These are phyloP conservation scores for Russula sp. DNA, from an alignment of 768 basidiomycete species.

Conservation along the genomic window DNA sequence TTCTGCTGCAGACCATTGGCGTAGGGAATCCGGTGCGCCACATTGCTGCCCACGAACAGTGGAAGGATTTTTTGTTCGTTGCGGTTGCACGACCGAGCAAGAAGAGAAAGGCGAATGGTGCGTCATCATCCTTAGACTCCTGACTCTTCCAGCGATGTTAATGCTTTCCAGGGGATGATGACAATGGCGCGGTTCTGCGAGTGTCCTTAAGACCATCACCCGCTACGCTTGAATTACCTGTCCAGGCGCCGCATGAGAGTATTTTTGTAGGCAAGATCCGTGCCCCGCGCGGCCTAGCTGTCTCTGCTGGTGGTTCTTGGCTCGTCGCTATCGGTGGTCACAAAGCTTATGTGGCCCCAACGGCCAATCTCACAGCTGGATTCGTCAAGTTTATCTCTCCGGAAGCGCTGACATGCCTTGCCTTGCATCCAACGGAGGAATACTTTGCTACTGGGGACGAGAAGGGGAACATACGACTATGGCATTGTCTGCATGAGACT, in stretches of 20 bases:
- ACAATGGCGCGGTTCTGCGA: slow-evolving; percentile 52
- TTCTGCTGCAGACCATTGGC: slow-evolving; percentile 66
- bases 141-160: not conserved
- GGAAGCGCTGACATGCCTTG: slow-evolving; percentile 73
- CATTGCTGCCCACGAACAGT: slow-evolving; percentile 61
- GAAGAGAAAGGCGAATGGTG: slow-evolving; percentile 32
- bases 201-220: slow-evolving; percentile 50
- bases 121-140: slow-evolving; percentile 6
- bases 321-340: slow-evolving; percentile 67
- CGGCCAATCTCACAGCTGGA: slow-evolving; percentile 49
- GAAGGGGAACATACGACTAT: slow-evolving; percentile 77
- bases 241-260: slow-evolving; percentile 44
- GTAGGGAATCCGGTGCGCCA: slow-evolving; percentile 62
- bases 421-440: slow-evolving; percentile 83
- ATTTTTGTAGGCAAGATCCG: slow-evolving; percentile 60
- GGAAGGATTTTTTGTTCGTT: slow-evolving; percentile 65
- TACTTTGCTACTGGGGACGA: slow-evolving; percentile 94
- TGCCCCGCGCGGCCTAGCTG: slow-evolving; percentile 50
- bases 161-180: slow-evolving; percentile 1
- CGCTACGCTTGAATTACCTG: slow-evolving; percentile 33
- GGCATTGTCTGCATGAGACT: slow-evolving; percentile 81
- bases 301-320: slow-evolving; percentile 74
- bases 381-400: slow-evolving; percentile 81
- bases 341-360: slow-evolving; percentile 68
- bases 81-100: slow-evolving; percentile 48